Evolutionary conservation across 371 early-diverging fungal genomes (phyloP).

Genomic region (Mucor saturninus): DNA sequence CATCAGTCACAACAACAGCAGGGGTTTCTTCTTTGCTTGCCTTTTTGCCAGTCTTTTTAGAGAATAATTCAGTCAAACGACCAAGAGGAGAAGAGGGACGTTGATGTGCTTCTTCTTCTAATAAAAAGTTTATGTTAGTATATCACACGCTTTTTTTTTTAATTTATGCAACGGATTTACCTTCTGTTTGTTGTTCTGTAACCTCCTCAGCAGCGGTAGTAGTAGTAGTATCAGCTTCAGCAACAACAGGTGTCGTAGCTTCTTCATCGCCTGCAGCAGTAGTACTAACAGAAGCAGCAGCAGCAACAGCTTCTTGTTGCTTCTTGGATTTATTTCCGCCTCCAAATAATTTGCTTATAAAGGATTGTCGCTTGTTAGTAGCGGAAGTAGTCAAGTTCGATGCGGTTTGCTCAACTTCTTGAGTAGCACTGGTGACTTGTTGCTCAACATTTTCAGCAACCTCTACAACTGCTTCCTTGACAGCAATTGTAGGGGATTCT

Average conservation of each 20-base stretch:
- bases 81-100: slow-evolving; percentile 45
- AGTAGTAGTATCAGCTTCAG: slow-evolving; percentile 1
- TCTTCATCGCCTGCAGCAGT: slow-evolving; percentile 12
- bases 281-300: neutral
- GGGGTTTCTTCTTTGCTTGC: slow-evolving; percentile 18
- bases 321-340: slow-evolving; percentile 63
- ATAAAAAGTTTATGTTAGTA: neutral
- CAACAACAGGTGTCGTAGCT: neutral
- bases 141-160: neutral
- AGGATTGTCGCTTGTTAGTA: slow-evolving; percentile 46
- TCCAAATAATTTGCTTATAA: slow-evolving; percentile 68
- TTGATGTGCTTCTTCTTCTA: slow-evolving; percentile 9
- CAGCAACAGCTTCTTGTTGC: slow-evolving; percentile 14
- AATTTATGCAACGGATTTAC: slow-evolving; percentile 8
- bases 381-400: slow-evolving; percentile 6
- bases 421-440: slow-evolving; percentile 15
- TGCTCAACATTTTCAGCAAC: slow-evolving; percentile 9
- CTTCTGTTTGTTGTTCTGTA: slow-evolving; percentile 20
- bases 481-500: neutral
- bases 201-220: neutral
- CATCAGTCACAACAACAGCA: slow-evolving; percentile 8
- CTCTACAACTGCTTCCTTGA: slow-evolving; percentile 14
- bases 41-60: slow-evolving; percentile 39
- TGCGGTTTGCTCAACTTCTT: slow-evolving; percentile 17
- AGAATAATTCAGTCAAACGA: slow-evolving; percentile 40